phyloP scores from a whole-genome alignment of 1,139 yeast species.

The Meyerozyma athensensis region DNA sequence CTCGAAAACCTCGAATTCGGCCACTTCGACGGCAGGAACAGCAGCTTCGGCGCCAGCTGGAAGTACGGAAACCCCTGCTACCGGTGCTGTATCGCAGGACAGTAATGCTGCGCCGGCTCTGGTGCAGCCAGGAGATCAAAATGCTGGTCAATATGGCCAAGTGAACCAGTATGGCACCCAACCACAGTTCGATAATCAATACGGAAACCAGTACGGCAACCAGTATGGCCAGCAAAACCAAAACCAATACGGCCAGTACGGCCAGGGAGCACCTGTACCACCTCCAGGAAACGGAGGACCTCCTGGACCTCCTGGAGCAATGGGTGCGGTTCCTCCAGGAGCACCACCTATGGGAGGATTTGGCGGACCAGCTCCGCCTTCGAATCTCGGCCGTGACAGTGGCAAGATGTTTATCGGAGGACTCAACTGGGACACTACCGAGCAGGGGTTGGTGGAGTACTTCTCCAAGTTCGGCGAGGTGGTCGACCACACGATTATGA shows the following conservation, averaged over 20 bases:
- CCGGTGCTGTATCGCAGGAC: neutral
- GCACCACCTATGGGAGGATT: constrained; percentile 7
- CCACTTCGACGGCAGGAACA: constrained; percentile 1
- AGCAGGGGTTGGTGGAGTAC: constrained; percentile 73
- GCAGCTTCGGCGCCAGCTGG: constrained; percentile 3
- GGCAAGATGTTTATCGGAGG: constrained; percentile 99
- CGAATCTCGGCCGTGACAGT: constrained; percentile 42
- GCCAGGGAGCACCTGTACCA: constrained; percentile 6
- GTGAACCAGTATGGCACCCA: neutral
- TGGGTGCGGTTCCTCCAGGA: constrained; percentile 2
- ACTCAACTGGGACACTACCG: constrained; percentile 96
- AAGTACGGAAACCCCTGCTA: constrained; percentile 5
- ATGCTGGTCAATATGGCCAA: constrained; percentile 1
- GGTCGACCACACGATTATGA: constrained; percentile 87
- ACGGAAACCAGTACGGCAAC: constrained; percentile 1
- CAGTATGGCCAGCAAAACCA: constrained; percentile 6
- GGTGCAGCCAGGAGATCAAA: constrained; percentile 4
- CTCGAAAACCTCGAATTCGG: constrained; percentile 1
- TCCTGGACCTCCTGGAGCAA: neutral
- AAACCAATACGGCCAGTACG: constrained; percentile 5
- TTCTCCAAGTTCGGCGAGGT: constrained; percentile 91
- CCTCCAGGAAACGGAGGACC: neutral
- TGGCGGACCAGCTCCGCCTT: constrained; percentile 18
- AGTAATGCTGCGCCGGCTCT: neutral
- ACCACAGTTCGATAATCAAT: neutral